Conservation (phyloP, 257 asterid species). For the Fraxinus anomala region DNA sequence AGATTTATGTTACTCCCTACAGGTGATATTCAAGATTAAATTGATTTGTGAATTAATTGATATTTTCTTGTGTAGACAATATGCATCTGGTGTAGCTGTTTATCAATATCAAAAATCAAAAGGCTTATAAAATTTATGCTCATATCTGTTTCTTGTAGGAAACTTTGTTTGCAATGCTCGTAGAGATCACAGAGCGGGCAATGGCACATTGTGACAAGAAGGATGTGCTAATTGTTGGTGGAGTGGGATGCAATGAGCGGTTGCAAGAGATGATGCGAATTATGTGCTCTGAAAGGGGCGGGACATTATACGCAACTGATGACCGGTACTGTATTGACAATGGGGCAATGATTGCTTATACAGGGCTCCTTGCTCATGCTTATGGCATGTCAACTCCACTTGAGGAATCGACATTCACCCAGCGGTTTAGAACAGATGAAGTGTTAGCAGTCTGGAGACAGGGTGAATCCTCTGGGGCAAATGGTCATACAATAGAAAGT, state of each 20-base stretch:
- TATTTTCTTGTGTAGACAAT: constrained; percentile 15
- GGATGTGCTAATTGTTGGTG: constrained; percentile 91
- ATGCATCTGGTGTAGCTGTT: not conserved
- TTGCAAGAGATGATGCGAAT: constrained; percentile 90
- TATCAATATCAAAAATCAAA: not conserved
- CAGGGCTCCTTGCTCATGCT: constrained; percentile 88
- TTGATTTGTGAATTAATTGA: not conserved
- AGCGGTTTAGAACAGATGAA: constrained; percentile 91
- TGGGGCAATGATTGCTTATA: constrained; percentile 98
- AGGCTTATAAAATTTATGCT: not conserved
- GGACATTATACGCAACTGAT: constrained; percentile 79
- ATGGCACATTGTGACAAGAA: constrained; percentile 96
- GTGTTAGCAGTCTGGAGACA: constrained; percentile 92
- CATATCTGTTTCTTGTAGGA: constrained; percentile 48
- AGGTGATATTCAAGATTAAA: constrained; percentile 38
- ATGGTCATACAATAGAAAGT: constrained; percentile 17
- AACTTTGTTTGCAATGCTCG: constrained; percentile 94
- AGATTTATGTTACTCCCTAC: constrained; percentile 60
- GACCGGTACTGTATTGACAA: constrained; percentile 92
- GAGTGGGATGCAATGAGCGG: constrained; percentile 90
- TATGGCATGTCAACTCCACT: constrained; percentile 66
- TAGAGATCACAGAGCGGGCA: constrained; percentile 92
- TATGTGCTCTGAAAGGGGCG: constrained; percentile 96
- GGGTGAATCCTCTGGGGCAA: constrained; percentile 48
- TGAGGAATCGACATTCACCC: constrained; percentile 88